phyloP scores from a whole-genome alignment of 768 basidiomycete genomes.

The Suillus occidentalis region DNA sequence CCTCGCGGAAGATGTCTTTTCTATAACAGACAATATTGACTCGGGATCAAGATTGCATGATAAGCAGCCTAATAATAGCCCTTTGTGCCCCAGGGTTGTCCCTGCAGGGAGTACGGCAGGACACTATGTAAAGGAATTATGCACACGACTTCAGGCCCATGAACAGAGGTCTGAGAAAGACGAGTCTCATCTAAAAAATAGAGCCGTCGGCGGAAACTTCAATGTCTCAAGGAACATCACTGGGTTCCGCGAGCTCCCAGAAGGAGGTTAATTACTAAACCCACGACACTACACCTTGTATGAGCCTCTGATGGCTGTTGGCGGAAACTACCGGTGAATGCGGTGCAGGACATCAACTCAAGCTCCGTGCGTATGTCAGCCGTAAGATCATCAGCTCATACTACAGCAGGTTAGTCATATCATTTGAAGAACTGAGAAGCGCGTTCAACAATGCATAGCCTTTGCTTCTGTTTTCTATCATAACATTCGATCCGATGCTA shows the following conservation, averaged over 20 bases:
- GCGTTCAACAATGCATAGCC: neutral
- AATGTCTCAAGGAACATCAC: neutral
- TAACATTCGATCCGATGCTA: neutral
- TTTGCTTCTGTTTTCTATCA: neutral
- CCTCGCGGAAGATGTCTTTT: neutral
- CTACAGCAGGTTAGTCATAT: neutral
- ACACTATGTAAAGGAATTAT: neutral
- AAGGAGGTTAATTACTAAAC: neutral
- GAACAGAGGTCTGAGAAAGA: neutral
- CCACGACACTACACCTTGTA: neutral
- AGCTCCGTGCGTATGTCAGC: neutral
- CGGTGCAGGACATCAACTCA: neutral
- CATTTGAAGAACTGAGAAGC: neutral
- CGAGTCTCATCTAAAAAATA: neutral
- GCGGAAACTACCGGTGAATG: neutral
- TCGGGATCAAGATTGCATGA: neutral
- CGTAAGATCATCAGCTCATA: neutral
- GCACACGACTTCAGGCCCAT: neutral
- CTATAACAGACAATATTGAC: neutral
- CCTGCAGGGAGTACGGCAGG: neutral
- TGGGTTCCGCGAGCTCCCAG: neutral
- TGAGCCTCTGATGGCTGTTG: neutral
- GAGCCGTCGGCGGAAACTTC: too few species aligned
- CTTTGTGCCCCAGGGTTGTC: neutral
- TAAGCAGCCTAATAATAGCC: neutral